phyloP scores from a whole-genome alignment of 2,329 filamentous ascomycete species.

The Pseudogymnoascus sp. region DNA sequence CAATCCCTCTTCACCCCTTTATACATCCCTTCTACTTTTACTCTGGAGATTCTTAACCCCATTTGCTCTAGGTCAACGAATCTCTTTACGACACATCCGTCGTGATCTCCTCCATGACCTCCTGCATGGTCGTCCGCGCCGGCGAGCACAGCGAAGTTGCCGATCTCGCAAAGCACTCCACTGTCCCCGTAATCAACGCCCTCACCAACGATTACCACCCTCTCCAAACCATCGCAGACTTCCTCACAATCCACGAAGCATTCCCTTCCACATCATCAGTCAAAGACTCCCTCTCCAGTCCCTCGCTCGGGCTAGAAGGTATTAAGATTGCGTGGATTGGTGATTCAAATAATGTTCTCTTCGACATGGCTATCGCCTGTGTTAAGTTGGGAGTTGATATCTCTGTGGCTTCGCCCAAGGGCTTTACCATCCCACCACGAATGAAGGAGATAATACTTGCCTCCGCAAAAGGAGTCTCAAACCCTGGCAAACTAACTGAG shows the following conservation, averaged over 20 bases:
- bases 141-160: slow-evolving; percentile 68
- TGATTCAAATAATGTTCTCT: slow-evolving; percentile 94
- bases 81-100: slow-evolving; percentile 85
- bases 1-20: not conserved
- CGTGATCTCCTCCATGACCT: slow-evolving; percentile 90
- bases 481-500: slow-evolving; percentile 60
- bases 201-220: slow-evolving; percentile 89
- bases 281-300: slow-evolving; percentile 13
- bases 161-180: slow-evolving; percentile 60
- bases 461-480: slow-evolving; percentile 47
- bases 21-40: not conserved
- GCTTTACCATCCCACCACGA: slow-evolving; percentile 67
- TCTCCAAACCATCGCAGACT: slow-evolving; percentile 88
- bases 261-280: slow-evolving; percentile 44
- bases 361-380: slow-evolving; percentile 81
- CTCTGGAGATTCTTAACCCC: not conserved
- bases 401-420: slow-evolving; percentile 74
- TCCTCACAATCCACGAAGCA: slow-evolving; percentile 77
- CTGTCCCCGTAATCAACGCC: slow-evolving; percentile 76
- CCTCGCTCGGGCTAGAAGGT: slow-evolving; percentile 60
- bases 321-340: slow-evolving; percentile 94
- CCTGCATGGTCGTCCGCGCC: slow-evolving; percentile 72
- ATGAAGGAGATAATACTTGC: slow-evolving; percentile 67
- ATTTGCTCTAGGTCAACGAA: slow-evolving; percentile 65
- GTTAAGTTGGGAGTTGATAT: slow-evolving; percentile 82